phyloP scores from a whole-genome alignment of 208 protist species.

The Crithidia brevicula region DNA sequence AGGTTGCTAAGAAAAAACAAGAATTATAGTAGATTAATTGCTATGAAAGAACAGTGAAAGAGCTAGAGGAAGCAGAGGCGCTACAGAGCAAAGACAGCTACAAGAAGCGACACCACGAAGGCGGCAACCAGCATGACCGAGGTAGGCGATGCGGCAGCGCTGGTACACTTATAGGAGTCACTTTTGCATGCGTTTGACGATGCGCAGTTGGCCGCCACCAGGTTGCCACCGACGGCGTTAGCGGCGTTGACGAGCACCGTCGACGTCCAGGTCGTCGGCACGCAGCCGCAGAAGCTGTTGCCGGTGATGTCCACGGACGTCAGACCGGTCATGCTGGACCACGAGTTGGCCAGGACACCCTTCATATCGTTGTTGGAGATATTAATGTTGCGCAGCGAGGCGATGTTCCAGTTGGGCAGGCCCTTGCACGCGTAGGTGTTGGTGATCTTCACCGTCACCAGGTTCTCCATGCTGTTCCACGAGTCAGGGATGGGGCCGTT shows the following conservation, averaged over 20 bases:
- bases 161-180: not conserved
- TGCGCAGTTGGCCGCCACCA: not conserved
- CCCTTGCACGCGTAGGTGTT: constrained; percentile 4
- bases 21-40: not conserved
- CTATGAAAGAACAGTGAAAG: not conserved
- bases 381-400: constrained; percentile 10
- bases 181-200: not conserved
- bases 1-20: not conserved
- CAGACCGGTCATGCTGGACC: constrained; percentile 5
- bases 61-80: not conserved
- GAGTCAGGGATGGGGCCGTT: constrained; percentile 12
- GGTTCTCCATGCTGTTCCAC: not conserved
- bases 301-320: constrained; percentile 5
- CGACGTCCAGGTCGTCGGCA: constrained; percentile 9
- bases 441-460: not conserved
- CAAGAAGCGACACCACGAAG: not conserved
- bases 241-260: constrained; percentile 20
- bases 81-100: not conserved
- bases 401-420: constrained; percentile 26
- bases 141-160: not conserved
- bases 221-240: not conserved
- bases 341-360: constrained; percentile 19
- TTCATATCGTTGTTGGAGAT: constrained; percentile 21
- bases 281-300: constrained; percentile 17
- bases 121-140: not conserved